phyloP scores from a whole-genome alignment of 169 alveolate genomes.

The Plasmodium vivax region DNA sequence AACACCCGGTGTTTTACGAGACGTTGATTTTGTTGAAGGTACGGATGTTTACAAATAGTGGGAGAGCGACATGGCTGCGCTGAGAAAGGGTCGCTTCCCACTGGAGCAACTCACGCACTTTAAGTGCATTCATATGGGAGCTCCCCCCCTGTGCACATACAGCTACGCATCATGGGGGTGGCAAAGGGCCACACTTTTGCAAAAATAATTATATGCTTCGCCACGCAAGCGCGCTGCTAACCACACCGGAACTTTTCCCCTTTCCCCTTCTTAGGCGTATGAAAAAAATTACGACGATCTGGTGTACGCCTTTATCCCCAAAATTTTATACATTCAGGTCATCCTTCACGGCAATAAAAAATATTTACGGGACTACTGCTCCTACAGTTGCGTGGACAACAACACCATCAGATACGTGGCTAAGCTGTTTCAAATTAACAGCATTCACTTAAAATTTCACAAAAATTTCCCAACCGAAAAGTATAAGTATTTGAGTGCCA shows the following conservation, averaged over 20 bases:
- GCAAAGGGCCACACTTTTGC: not conserved
- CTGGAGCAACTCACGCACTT: not conserved
- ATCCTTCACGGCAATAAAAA: slow-evolving; percentile 38
- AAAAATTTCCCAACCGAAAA: slow-evolving; percentile 41
- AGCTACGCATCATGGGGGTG: not conserved
- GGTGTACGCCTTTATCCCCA: slow-evolving; percentile 62
- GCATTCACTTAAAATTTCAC: slow-evolving; percentile 29
- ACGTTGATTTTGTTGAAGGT: slow-evolving; percentile 64
- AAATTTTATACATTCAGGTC: slow-evolving; percentile 61
- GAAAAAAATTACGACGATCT: slow-evolving; percentile 59
- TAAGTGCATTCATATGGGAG: not conserved
- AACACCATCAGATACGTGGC: slow-evolving; percentile 38
- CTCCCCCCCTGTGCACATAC: not conserved
- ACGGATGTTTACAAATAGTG: not conserved
- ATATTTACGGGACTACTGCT: slow-evolving; percentile 48
- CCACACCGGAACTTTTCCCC: not conserved
- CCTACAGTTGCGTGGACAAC: slow-evolving; percentile 63
- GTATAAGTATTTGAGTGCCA: slow-evolving; percentile 23
- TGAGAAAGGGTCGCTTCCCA: not conserved
- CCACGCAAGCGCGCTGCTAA: not conserved
- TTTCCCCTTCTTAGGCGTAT: slow-evolving; percentile 32
- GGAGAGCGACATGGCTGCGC: not conserved
- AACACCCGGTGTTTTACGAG: slow-evolving; percentile 57
- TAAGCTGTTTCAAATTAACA: slow-evolving; percentile 42
- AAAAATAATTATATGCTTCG: not conserved